Percentiles rank a stretch among this genome's conserved stretches.
These are phyloP conservation scores for Meredithiella fracta DNA, from an alignment of 2,329 filamentous ascomycete genomes.

Conservation along the genomic window DNA sequence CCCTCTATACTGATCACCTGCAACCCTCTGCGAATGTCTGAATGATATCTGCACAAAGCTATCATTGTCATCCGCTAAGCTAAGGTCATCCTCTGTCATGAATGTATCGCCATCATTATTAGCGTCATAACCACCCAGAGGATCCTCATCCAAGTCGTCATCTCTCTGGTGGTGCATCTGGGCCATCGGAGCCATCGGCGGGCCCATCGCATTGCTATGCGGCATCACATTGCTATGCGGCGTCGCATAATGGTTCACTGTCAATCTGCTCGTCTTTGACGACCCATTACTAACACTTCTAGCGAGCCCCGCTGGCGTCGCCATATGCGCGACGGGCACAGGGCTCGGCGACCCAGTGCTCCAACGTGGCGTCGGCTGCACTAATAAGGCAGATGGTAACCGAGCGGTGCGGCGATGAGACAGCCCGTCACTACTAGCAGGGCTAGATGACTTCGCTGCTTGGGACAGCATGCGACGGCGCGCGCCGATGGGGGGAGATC, in stretches of 20 bases:
- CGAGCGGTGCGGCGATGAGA: slow-evolving; percentile 26
- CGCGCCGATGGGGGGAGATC: not conserved
- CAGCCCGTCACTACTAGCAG: not conserved
- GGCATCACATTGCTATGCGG: slow-evolving; percentile 48
- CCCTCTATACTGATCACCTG: not conserved
- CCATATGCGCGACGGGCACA: slow-evolving; percentile 21
- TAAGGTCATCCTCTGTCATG: slow-evolving; percentile 22
- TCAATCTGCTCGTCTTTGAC: slow-evolving; percentile 25
- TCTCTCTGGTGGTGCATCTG: slow-evolving; percentile 22
- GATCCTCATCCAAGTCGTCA: slow-evolving; percentile 20
- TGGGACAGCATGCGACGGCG: slow-evolving; percentile 9
- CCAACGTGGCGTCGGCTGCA: slow-evolving; percentile 38
- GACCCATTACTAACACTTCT: slow-evolving; percentile 11
- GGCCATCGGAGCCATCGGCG: slow-evolving; percentile 7
- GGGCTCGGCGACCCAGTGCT: slow-evolving; percentile 32
- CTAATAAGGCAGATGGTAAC: slow-evolving; percentile 34
- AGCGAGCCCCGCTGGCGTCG: slow-evolving; percentile 9
- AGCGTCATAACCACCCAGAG: slow-evolving; percentile 18
- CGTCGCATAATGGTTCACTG: slow-evolving; percentile 58
- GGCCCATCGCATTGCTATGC: slow-evolving; percentile 7
- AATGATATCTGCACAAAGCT: slow-evolving; percentile 17
- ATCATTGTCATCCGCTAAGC: slow-evolving; percentile 18
- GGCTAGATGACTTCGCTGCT: not conserved
- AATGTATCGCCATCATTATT: slow-evolving; percentile 21
- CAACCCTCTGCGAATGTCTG: slow-evolving; percentile 15